Conservation (phyloP, 805 yeast genomes). For the Metschnikowia lunata region DNA sequence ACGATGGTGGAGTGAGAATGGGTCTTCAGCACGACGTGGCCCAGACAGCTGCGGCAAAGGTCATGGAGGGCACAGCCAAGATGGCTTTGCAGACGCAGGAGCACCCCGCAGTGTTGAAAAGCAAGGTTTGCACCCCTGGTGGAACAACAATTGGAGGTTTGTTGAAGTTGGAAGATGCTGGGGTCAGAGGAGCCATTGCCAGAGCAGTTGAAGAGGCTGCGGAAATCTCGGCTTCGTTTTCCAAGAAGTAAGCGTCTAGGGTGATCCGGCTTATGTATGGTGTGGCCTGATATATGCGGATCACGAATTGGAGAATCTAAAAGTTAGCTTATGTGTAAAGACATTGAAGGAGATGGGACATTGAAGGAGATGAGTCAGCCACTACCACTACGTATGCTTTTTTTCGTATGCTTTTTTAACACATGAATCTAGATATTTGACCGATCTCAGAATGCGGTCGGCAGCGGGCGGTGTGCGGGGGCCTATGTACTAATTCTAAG, state of each 20-base stretch:
- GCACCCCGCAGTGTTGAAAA: conserved; percentile 85
- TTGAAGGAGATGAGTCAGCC: too few species aligned
- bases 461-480: too few species aligned
- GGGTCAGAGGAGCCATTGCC: conserved; percentile 81
- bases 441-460: too few species aligned
- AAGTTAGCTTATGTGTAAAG: too few species aligned
- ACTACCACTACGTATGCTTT: too few species aligned
- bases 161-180: conserved; percentile 85
- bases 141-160: conserved; percentile 97
- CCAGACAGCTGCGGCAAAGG: conserved; percentile 84
- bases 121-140: conserved; percentile 93
- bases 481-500: too few species aligned
- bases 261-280: too few species aligned
- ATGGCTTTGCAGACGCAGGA: conserved; percentile 79
- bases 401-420: too few species aligned
- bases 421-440: too few species aligned
- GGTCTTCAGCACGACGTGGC: conserved; percentile 87
- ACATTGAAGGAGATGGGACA: too few species aligned
- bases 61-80: conserved; percentile 88
- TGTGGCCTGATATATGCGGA: too few species aligned
- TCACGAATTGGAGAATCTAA: too few species aligned
- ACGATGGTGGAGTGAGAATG: conserved; percentile 92
- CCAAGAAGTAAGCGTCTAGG: conserved; percentile 25
- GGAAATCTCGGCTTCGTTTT: conserved; percentile 58
- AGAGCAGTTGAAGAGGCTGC: conserved; percentile 91